These are phyloP conservation scores for Agrocybe pediades DNA, from an alignment of 768 basidiomycete genomes.

Conservation along the genomic window DNA sequence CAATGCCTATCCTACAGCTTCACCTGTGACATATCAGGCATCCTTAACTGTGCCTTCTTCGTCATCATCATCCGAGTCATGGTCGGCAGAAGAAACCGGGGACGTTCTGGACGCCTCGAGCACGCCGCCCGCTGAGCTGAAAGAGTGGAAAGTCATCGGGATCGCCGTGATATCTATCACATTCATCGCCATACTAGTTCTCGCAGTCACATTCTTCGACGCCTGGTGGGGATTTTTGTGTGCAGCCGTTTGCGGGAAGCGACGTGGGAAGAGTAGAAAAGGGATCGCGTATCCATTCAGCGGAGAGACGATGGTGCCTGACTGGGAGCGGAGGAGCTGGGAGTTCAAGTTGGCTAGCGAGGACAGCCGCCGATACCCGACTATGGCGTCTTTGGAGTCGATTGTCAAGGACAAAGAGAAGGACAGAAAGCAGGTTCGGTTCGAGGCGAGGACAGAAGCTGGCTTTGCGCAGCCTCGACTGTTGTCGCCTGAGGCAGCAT, in stretches of 20 bases:
- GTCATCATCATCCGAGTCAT: not conserved
- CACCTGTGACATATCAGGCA: not conserved
- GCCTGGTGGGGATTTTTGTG: slow-evolving; percentile 65
- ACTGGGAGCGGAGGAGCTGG: slow-evolving; percentile 66
- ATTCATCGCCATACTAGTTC: slow-evolving; percentile 53
- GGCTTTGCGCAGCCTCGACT: not conserved
- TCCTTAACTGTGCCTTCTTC: not conserved
- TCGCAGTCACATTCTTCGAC: slow-evolving; percentile 70
- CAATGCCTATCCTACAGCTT: not conserved
- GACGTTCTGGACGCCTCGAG: slow-evolving; percentile 19
- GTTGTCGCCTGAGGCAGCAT: slow-evolving; percentile 16
- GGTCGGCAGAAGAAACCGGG: not conserved
- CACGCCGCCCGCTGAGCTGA: slow-evolving; percentile 44
- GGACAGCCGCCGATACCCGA: slow-evolving; percentile 50
- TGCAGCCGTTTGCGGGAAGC: slow-evolving; percentile 45
- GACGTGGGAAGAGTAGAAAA: slow-evolving; percentile 13
- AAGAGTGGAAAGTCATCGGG: slow-evolving; percentile 71
- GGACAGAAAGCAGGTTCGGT: slow-evolving; percentile 4
- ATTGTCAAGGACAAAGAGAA: slow-evolving; percentile 32
- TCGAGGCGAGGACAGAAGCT: not conserved
- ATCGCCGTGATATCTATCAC: slow-evolving; percentile 66
- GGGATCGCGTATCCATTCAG: slow-evolving; percentile 8
- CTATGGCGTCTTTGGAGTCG: slow-evolving; percentile 39
- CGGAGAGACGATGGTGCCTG: slow-evolving; percentile 61
- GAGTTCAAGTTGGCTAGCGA: slow-evolving; percentile 50